Conservation (phyloP, 305 asterid genomes). For the Fraxinus paxiana region DNA sequence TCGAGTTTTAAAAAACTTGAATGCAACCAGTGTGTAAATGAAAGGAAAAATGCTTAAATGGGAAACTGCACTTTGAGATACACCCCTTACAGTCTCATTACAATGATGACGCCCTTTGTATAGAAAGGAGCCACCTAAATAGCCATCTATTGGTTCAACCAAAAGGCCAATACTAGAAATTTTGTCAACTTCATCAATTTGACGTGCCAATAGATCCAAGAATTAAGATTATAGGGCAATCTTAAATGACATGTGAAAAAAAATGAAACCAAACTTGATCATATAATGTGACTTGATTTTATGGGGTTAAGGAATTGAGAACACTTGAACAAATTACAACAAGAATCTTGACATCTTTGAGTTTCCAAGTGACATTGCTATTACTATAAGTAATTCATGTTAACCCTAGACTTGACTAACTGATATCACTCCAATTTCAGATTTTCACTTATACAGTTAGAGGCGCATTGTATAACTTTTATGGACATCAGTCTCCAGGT, state of each 20-base stretch:
- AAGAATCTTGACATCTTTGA: background rate
- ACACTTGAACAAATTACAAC: background rate
- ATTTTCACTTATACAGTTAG: background rate
- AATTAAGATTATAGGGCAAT: background rate
- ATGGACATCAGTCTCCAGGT: background rate
- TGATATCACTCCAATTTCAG: background rate
- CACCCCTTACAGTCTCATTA: background rate
- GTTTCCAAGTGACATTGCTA: background rate
- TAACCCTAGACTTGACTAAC: background rate
- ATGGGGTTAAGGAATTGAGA: background rate
- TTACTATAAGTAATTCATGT: background rate
- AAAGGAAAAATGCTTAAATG: background rate
- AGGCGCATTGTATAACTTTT: background rate
- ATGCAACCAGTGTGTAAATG: background rate
- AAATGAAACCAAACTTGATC: background rate
- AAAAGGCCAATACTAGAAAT: background rate
- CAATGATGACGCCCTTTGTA: background rate
- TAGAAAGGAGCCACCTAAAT: background rate
- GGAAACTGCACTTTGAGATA: background rate
- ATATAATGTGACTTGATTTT: background rate
- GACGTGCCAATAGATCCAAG: background rate
- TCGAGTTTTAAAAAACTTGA: background rate
- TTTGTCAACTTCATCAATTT: background rate
- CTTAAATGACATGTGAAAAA: background rate
- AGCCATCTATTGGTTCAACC: background rate